Percentiles rank a stretch among this genome's conserved stretches.
These are phyloP conservation scores for Funneliformis geosporum DNA, from an alignment of 192 early-diverging fungal species.

Conservation along the genomic window DNA sequence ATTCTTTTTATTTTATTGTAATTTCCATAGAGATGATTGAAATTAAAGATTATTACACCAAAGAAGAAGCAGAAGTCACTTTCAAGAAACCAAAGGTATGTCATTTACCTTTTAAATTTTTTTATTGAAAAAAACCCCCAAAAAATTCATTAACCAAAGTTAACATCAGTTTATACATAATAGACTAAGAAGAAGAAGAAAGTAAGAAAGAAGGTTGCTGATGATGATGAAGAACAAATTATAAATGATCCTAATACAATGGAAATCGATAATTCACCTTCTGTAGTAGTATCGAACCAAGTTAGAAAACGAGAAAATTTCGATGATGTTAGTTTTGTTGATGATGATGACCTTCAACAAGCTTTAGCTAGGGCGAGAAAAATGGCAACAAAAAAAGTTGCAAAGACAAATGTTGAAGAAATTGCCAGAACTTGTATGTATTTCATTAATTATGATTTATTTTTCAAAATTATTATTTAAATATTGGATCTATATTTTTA, in stretches of 20 bases:
- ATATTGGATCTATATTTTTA: neutral
- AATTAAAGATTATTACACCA: conserved; percentile 88
- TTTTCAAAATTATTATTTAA: conserved; percentile 5
- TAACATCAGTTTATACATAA: conserved; percentile 36
- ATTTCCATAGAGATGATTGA: conserved; percentile 54
- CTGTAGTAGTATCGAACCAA: neutral
- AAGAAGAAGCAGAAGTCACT: conserved; percentile 72
- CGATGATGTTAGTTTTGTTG: conserved; percentile 76
- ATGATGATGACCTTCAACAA: conserved; percentile 91
- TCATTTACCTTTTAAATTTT: neutral
- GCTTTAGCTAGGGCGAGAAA: conserved; percentile 78
- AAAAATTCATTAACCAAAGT: conserved; percentile 19
- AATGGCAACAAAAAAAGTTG: conserved; percentile 55
- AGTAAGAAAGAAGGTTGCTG: conserved; percentile 45
- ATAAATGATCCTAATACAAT: conserved; percentile 5
- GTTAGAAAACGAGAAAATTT: conserved; percentile 6
- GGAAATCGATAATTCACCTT: conserved; percentile 22
- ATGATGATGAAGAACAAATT: conserved; percentile 45
- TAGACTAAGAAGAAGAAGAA: conserved; percentile 61
- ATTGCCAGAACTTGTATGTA: conserved; percentile 59
- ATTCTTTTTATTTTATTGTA: neutral
- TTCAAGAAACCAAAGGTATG: conserved; percentile 82
- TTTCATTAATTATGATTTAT: neutral
- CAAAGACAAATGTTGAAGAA: conserved; percentile 58
- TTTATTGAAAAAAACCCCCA: neutral